These are phyloP conservation scores for Neonectria coccinea DNA, from an alignment of 2,329 filamentous ascomycete species.

Conservation along the genomic window DNA sequence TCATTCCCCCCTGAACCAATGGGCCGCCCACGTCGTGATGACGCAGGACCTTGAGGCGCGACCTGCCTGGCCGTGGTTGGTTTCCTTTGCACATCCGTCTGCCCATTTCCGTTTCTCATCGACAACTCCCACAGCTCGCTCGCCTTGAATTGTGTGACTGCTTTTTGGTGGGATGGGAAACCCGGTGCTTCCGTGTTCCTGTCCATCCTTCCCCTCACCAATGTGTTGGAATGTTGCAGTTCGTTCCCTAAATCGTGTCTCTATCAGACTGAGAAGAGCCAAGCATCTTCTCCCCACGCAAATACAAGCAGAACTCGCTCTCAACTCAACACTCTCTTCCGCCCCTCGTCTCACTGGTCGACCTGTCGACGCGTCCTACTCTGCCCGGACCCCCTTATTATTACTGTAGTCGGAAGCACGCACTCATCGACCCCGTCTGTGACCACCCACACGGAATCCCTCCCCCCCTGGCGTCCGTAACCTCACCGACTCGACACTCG, in stretches of 20 bases:
- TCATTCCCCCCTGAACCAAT: conserved; percentile 42
- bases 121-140: conserved; percentile 26
- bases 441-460: conserved; percentile 3
- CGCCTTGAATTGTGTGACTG: conserved; percentile 15
- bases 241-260: background rate
- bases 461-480: conserved; percentile 21
- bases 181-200: conserved; percentile 13
- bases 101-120: conserved; percentile 24
- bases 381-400: background rate
- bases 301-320: background rate
- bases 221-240: conserved; percentile 11
- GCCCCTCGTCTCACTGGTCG: conserved; percentile 5
- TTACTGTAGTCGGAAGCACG: conserved; percentile 7
- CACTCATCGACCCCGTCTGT: conserved; percentile 6
- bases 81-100: conserved; percentile 27
- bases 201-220: background rate
- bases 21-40: conserved; percentile 39
- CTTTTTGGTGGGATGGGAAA: background rate
- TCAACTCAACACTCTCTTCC: background rate
- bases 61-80: conserved; percentile 33
- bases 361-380: conserved; percentile 12
- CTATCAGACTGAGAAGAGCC: background rate
- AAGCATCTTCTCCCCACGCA: background rate
- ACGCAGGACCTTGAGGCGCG: conserved; percentile 39
- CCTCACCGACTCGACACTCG: conserved; percentile 22